phyloP scores from a whole-genome alignment of 768 basidiomycete genomes.

The Porpolomopsis calyptriformis region DNA sequence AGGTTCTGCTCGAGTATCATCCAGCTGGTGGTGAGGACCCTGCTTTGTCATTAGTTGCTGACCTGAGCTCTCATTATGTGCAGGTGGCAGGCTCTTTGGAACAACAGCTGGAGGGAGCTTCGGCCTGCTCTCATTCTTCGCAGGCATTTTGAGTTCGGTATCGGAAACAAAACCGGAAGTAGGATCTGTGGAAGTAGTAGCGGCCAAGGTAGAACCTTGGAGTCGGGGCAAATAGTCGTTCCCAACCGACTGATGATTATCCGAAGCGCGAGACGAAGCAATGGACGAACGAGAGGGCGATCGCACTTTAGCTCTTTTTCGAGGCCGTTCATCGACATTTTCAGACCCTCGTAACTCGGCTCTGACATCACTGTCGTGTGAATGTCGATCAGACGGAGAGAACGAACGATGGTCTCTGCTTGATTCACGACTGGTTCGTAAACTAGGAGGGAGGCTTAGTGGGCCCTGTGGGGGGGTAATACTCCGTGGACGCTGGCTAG shows the following conservation, averaged over 20 bases:
- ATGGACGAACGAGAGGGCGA: conserved; percentile 48
- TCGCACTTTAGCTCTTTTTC: conserved; percentile 30
- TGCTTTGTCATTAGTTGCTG: no score
- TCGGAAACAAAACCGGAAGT: not conserved
- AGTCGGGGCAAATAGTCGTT: not conserved
- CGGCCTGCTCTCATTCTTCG: no score
- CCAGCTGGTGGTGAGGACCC: no score
- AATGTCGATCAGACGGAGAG: not conserved
- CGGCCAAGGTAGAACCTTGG: not conserved
- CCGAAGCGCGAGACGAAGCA: conserved; percentile 34
- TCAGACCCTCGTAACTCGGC: not conserved
- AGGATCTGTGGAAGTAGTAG: not conserved
- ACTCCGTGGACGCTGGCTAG: no score
- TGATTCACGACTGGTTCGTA: not conserved
- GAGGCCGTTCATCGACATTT: conserved; percentile 18
- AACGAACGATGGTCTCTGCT: not conserved
- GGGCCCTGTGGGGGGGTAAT: no score
- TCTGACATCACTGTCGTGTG: not conserved
- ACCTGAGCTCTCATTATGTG: no score
- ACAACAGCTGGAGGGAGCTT: no score
- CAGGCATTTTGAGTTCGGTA: no score
- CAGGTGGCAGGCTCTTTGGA: no score
- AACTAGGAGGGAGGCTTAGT: no score
- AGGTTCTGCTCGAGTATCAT: no score
- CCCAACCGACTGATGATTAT: not conserved